Conservation (phyloP, 192 early-diverging fungal species). For the Coemansia sp. region DNA sequence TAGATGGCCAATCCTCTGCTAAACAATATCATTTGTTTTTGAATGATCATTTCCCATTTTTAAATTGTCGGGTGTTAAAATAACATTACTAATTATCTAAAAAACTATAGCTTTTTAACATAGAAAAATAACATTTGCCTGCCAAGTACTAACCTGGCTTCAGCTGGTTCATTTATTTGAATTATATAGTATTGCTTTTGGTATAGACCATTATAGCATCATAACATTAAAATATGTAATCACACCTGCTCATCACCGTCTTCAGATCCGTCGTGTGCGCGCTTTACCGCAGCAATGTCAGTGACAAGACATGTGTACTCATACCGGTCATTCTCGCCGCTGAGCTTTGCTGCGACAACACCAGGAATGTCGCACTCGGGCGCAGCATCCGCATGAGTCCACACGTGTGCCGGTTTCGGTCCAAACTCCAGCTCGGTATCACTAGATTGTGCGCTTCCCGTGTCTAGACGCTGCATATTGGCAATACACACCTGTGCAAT, state of each 20-base stretch:
- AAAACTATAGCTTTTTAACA: too few relatives aligned
- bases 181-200: too few relatives aligned
- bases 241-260: neutral
- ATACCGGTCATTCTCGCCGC: slow-evolving; percentile 33
- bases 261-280: slow-evolving; percentile 1
- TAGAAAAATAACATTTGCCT: too few relatives aligned
- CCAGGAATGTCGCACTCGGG: slow-evolving; percentile 31
- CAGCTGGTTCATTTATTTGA: too few relatives aligned
- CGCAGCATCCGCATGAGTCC: slow-evolving; percentile 31
- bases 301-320: slow-evolving; percentile 40
- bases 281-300: slow-evolving; percentile 40
- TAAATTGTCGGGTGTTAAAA: too few relatives aligned
- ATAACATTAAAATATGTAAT: neutral
- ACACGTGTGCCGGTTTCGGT: slow-evolving; percentile 22
- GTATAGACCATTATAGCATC: too few relatives aligned
- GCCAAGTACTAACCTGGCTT: too few relatives aligned
- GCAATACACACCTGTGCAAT: slow-evolving; percentile 54
- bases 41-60: too few relatives aligned
- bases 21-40: too few relatives aligned
- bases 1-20: too few relatives aligned
- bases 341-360: slow-evolving; percentile 28
- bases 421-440: slow-evolving; percentile 30
- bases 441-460: slow-evolving; percentile 14
- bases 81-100: too few relatives aligned
- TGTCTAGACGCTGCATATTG: slow-evolving; percentile 54